phyloP scores from a whole-genome alignment of 2,329 filamentous ascomycete genomes.

The Pestalotiopsis sp. region DNA sequence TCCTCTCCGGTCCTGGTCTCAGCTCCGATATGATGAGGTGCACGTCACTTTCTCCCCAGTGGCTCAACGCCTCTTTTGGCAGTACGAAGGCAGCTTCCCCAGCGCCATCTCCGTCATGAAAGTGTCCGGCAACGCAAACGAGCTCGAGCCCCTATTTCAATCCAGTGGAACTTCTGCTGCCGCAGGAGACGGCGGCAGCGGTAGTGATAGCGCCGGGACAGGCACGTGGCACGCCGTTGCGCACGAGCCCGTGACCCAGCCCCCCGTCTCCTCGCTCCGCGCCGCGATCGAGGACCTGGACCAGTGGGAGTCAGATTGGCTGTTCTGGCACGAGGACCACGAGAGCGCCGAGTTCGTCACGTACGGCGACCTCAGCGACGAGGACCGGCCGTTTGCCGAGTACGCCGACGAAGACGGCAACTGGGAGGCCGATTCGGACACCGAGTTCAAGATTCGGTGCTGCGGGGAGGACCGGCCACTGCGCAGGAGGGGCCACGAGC shows the following conservation, averaged over 20 bases:
- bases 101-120: background rate
- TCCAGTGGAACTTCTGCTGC: background rate
- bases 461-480: conserved; percentile 4
- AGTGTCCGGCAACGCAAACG: background rate
- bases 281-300: conserved; percentile 1
- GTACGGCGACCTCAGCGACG: background rate
- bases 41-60: conserved; percentile 5
- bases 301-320: conserved; percentile 2
- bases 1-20: conserved; percentile 5
- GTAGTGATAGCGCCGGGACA: background rate
- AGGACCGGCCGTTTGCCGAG: conserved; percentile 2
- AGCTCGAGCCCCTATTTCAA: background rate
- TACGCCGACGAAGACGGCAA: background rate
- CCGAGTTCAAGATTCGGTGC: conserved; percentile 6
- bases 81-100: background rate
- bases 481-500: conserved; percentile 1
- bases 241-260: background rate
- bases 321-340: background rate
- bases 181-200: background rate
- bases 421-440: background rate
- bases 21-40: conserved; percentile 1
- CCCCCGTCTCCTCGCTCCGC: conserved; percentile 1
- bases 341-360: conserved; percentile 3
- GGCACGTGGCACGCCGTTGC: conserved; percentile 1
- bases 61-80: conserved; percentile 1